A percentile compares a stretch with the other conserved stretches of the same genome.
These are phyloP conservation scores for Plectosphaerella cucumerina DNA, from an alignment of 2,329 filamentous ascomycete genomes.

Conservation along the genomic window DNA sequence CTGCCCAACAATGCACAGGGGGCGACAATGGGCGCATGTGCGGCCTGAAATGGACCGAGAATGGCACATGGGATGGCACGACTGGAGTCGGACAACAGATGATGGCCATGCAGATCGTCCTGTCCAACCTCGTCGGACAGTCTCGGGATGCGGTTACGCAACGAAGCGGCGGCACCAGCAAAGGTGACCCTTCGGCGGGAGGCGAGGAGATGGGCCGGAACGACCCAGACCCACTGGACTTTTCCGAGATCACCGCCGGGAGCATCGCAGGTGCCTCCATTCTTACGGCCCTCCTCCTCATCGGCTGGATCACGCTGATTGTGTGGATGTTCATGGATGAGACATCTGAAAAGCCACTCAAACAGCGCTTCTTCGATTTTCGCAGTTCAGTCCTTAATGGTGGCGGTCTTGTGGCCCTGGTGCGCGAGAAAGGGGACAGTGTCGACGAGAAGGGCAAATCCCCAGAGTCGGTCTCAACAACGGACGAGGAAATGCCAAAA, in stretches of 20 bases:
- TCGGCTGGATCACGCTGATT: conserved; percentile 52
- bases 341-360: conserved; percentile 24
- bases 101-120: conserved; percentile 61
- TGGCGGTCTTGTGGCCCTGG: conserved; percentile 4
- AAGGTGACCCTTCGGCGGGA: conserved; percentile 41
- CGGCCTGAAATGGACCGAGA: conserved; percentile 54
- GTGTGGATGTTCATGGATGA: conserved; percentile 48
- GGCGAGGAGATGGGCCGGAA: conserved; percentile 40
- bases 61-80: conserved; percentile 51
- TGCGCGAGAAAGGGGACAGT: neutral
- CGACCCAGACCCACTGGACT: conserved; percentile 1
- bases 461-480: conserved; percentile 5
- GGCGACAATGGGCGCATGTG: conserved; percentile 55
- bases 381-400: conserved; percentile 6
- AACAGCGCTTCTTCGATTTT: conserved; percentile 26
- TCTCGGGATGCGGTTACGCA: conserved; percentile 34
- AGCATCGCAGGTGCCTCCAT: conserved; percentile 68
- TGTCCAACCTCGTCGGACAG: conserved; percentile 53
- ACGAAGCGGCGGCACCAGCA: conserved; percentile 54
- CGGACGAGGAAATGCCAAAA: conserved; percentile 1
- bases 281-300: conserved; percentile 51
- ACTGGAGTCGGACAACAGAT: conserved; percentile 68
- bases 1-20: conserved; percentile 53
- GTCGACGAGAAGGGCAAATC: conserved; percentile 12
- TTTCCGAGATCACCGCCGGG: conserved; percentile 30